Evolutionary conservation across 2,329 filamentous ascomycete genomes (phyloP).

Genomic region (Beauveria bassiana): DNA sequence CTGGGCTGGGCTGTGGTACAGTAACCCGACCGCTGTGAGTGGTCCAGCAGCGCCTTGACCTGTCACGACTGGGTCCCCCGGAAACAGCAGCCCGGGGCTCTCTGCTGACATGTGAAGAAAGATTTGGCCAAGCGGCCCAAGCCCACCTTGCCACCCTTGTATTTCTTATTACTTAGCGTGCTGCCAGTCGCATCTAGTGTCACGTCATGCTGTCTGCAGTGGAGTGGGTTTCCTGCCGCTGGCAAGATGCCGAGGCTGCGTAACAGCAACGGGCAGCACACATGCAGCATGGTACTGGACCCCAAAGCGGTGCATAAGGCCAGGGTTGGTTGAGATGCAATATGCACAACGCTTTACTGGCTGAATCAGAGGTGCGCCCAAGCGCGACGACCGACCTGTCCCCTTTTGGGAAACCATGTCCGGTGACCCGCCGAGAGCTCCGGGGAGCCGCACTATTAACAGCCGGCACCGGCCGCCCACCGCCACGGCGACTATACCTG

Average conservation of each 20-base stretch:
- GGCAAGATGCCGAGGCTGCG: neutral
- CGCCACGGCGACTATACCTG: neutral
- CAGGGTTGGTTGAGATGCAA: neutral
- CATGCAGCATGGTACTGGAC: neutral
- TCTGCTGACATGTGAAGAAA: neutral
- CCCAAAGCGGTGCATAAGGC: neutral
- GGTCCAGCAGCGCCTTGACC: slow-evolving; percentile 1
- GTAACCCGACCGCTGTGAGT: slow-evolving; percentile 5
- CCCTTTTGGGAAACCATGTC: slow-evolving; percentile 3
- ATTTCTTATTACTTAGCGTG: too few relatives aligned
- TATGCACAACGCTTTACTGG: neutral
- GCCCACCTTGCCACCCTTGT: neutral
- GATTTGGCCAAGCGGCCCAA: neutral
- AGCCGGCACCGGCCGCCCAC: slow-evolving; percentile 2
- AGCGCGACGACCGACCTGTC: neutral
- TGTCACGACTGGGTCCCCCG: neutral
- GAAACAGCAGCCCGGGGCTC: neutral
- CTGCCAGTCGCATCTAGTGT: neutral
- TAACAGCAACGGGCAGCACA: neutral
- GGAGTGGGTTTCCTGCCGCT: neutral
- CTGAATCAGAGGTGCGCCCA: neutral
- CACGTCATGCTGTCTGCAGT: neutral
- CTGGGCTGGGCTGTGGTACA: neutral
- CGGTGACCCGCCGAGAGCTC: neutral
- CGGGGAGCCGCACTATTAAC: neutral